Evolutionary conservation across 164 flowering plant species (phyloP), one percentile per base, ranked within the genome.

Genomic region (Kingdonia uniflora): DNA sequence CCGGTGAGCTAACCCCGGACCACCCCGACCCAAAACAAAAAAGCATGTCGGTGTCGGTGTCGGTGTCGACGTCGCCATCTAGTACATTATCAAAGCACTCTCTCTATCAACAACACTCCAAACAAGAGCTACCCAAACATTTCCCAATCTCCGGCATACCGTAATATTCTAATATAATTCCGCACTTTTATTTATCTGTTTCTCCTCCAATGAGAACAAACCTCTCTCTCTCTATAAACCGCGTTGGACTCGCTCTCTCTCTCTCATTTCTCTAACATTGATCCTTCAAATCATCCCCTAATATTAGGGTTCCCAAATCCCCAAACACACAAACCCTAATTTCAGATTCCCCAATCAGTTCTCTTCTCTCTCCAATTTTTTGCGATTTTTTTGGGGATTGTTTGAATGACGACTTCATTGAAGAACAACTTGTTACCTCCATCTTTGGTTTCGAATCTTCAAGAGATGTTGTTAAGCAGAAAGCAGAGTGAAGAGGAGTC

Each of bases 401-500:
- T 25, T 55, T 41, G 6, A 14, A 17, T 68, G 65, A 72, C 75
- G 66, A 71, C 84, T 22, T 78, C 87, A 79, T n/a, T 75, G 60
- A 85, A 76, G 69, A 78, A 75, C 63, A 84, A 68, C 62, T 47
- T 69, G 22, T 60, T 89, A 70, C 96, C 97, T 25, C 85, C 95
- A 1, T 76, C 76, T 37, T 69, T 94, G 43, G 90, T 94, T 23
- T 79, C 89, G 16, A 94, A 87, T 69, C 86, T 94, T 3, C 83
- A 85, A 42, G 73, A 87, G 0, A 92, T 74, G 17, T 74, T 91
- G 35, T 51, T 60, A 1, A 71, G 52, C 40, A 72, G 80, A 56
- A 84, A 79, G 24, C 75, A 61, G 29, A 26, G 61, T 60, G 11
- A 49, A 35, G 6, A 42, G 16, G 76, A 64, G 33, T 41, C 65